These are phyloP conservation scores for Trichoderma sp. DNA, from an alignment of 2,329 filamentous ascomycete species.

Conservation along the genomic window DNA sequence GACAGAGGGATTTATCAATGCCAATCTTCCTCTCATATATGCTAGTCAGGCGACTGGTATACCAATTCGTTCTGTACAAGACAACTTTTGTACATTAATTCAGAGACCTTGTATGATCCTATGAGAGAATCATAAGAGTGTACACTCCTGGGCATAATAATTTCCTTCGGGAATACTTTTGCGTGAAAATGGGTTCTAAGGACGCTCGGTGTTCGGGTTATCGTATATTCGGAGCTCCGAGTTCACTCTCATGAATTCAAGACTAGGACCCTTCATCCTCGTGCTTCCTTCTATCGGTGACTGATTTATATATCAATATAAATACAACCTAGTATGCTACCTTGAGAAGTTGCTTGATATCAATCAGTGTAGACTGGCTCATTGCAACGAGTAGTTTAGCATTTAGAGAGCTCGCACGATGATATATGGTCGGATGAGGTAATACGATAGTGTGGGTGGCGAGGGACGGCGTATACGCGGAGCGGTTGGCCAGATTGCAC, in stretches of 20 bases:
- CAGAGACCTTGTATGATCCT: neutral
- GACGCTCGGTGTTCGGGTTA: neutral
- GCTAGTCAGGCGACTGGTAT: neutral
- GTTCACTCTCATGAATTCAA: neutral
- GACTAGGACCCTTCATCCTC: neutral
- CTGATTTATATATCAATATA: neutral
- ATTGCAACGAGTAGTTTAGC: neutral
- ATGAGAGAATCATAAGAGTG: neutral
- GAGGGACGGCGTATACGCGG: neutral
- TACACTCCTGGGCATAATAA: neutral
- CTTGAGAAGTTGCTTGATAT: neutral
- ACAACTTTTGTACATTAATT: neutral
- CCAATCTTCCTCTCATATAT: neutral
- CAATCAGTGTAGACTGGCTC: neutral
- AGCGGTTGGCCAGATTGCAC: neutral
- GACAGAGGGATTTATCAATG: neutral
- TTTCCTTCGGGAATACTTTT: accelerated
- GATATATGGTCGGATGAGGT: neutral
- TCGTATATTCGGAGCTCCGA: neutral
- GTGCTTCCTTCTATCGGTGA: neutral
- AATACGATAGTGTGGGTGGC: neutral
- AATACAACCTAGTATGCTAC: neutral
- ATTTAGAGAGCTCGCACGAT: neutral
- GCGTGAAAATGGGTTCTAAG: neutral
- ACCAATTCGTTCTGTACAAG: neutral